phyloP scores from a whole-genome alignment of 495 filamentous ascomycete genomes.

The Aspergillus cristatus region DNA sequence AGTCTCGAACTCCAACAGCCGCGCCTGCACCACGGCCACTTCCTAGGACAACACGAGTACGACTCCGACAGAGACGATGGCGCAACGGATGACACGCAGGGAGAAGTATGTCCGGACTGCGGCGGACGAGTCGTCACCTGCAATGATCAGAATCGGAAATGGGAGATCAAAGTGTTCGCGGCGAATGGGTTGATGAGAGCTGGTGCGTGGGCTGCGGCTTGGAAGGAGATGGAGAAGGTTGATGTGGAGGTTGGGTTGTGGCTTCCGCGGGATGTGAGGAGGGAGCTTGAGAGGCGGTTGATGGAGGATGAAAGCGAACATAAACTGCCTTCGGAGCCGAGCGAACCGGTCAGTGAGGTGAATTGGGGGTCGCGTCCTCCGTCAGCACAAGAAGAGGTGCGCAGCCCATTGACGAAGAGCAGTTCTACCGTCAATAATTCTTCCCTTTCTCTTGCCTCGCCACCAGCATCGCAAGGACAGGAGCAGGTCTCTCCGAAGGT shows the following conservation, averaged over 20 bases:
- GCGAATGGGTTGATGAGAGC: conserved; percentile 88
- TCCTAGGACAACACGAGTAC: conserved; percentile 32
- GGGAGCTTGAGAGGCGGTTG: conserved; percentile 35
- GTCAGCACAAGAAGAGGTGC: too few relatives aligned
- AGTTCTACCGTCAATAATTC: too few relatives aligned
- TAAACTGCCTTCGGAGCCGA: too few relatives aligned
- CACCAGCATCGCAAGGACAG: background rate
- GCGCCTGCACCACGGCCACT: conserved; percentile 71
- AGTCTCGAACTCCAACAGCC: conserved; percentile 69
- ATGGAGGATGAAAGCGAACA: conserved; percentile 19
- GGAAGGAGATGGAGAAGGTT: conserved; percentile 95
- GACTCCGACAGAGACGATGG: conserved; percentile 29
- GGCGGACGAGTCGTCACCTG: conserved; percentile 45
- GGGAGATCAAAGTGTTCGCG: conserved; percentile 83
- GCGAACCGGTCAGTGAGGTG: too few relatives aligned
- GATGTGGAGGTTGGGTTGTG: conserved; percentile 84
- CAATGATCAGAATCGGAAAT: conserved; percentile 46
- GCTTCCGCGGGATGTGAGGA: conserved; percentile 45
- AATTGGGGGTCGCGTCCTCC: too few relatives aligned
- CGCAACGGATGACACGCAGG: conserved; percentile 28
- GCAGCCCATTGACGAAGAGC: too few relatives aligned
- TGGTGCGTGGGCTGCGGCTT: conserved; percentile 86
- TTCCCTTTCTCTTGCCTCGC: background rate
- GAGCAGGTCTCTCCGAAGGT: too few relatives aligned
- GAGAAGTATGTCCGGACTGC: conserved; percentile 51